Conservation (phyloP, 140 eudicot genomes). For the Stevia rebaudiana region DNA sequence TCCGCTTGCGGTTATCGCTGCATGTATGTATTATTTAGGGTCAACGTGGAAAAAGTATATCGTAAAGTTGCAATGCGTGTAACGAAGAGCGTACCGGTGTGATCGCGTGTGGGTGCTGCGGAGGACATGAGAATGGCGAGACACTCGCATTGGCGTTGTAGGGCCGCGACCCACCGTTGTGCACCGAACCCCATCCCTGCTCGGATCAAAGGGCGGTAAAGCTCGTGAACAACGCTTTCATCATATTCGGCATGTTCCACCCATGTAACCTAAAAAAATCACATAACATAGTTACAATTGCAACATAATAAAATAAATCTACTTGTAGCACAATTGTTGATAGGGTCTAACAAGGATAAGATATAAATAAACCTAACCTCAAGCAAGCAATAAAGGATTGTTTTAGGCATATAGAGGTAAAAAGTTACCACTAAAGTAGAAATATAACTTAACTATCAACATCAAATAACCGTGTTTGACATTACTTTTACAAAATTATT, state of each 20-base stretch:
- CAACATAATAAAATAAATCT: too few relatives aligned
- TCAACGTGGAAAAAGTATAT: background rate
- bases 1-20: constrained; percentile 75
- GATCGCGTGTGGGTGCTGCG: constrained; percentile 46
- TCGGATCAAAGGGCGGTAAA: constrained; percentile 65
- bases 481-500: background rate
- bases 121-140: constrained; percentile 93
- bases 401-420: too few relatives aligned
- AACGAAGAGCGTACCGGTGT: constrained; percentile 34
- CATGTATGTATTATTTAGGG: background rate
- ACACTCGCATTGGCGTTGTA: constrained; percentile 92
- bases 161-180: constrained; percentile 87
- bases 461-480: background rate
- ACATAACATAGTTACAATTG: background rate
- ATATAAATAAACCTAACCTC: too few relatives aligned
- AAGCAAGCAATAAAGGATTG: too few relatives aligned
- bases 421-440: too few relatives aligned
- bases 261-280: constrained; percentile 79
- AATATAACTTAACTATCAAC: background rate
- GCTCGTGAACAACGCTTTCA: constrained; percentile 71
- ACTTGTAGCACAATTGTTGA: too few relatives aligned
- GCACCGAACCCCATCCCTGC: constrained; percentile 99
- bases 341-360: too few relatives aligned
- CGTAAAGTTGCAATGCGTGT: background rate
- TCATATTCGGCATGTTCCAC: constrained; percentile 90